phyloP scores from a whole-genome alignment of 2,329 filamentous ascomycete genomes.

The Colletotrichum higginsianum region DNA sequence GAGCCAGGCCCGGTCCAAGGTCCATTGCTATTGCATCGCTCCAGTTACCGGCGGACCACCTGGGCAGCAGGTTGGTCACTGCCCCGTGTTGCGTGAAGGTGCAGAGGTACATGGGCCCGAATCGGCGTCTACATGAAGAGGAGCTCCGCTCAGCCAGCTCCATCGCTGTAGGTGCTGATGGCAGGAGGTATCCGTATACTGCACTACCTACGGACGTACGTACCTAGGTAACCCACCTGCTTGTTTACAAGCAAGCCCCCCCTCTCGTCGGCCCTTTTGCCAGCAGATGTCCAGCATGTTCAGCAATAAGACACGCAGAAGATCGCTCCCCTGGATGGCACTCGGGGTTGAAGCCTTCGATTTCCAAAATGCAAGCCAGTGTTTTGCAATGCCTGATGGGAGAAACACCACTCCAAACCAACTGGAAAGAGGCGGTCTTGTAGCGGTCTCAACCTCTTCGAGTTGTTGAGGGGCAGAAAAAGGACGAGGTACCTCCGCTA shows the following conservation, averaged over 20 bases:
- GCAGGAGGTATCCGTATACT: too few relatives aligned
- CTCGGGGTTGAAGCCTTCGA: not conserved
- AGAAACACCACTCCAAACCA: constrained; percentile 5
- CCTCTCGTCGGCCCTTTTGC: not conserved
- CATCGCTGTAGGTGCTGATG: not conserved
- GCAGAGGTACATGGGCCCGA: constrained; percentile 15
- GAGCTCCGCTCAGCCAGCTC: constrained; percentile 25
- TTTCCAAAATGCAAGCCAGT: not conserved
- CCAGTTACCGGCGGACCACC: constrained; percentile 9
- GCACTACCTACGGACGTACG: not conserved
- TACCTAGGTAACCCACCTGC: too few relatives aligned
- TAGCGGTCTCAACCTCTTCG: constrained; percentile 12
- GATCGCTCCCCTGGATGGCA: not conserved
- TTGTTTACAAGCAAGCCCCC: too few relatives aligned
- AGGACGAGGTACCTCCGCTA: constrained; percentile 15
- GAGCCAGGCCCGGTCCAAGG: constrained; percentile 21
- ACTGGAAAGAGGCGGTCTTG: not conserved
- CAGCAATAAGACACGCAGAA: not conserved
- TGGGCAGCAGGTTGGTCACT: not conserved
- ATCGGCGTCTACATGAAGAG: constrained; percentile 15
- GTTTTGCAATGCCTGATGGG: not conserved
- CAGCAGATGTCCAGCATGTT: not conserved
- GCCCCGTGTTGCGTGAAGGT: constrained; percentile 2
- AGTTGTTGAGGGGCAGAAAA: constrained; percentile 24
- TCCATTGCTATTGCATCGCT: constrained; percentile 11